phyloP scores from a whole-genome alignment of 768 basidiomycete genomes.

The Lentinula boryana region DNA sequence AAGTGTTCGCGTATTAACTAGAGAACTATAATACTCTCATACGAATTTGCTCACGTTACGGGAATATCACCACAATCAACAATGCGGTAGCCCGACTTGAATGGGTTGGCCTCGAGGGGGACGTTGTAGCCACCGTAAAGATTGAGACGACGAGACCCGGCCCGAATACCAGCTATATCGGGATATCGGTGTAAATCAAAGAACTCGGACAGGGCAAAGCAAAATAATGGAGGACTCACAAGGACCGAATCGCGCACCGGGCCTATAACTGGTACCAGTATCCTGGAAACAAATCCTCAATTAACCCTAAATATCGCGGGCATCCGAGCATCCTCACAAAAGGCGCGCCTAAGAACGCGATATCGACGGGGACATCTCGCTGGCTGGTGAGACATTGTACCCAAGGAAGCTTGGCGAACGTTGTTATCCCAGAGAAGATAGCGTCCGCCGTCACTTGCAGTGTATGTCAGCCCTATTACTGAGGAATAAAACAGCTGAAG shows the following conservation, averaged over 20 bases:
- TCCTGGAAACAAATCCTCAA: slow-evolving; percentile 31
- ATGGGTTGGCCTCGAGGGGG: slow-evolving; percentile 67
- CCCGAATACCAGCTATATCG: slow-evolving; percentile 59
- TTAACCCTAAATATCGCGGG: not conserved
- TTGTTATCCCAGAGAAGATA: slow-evolving; percentile 76
- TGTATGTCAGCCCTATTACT: not conserved
- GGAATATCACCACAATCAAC: slow-evolving; percentile 79
- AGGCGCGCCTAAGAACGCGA: slow-evolving; percentile 78
- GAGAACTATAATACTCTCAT: not conserved
- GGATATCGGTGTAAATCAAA: not conserved
- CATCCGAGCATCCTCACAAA: slow-evolving; percentile 41
- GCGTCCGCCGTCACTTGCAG: slow-evolving; percentile 63
- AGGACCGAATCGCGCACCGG: slow-evolving; percentile 83
- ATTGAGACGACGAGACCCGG: slow-evolving; percentile 70
- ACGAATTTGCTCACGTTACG: slow-evolving; percentile 39
- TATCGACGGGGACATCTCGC: slow-evolving; percentile 56
- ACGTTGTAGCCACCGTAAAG: slow-evolving; percentile 78
- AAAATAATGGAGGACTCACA: slow-evolving; percentile 13
- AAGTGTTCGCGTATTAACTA: not conserved
- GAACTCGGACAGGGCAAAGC: not conserved
- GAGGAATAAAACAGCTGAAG: not conserved
- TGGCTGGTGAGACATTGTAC: slow-evolving; percentile 69
- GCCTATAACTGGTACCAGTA: slow-evolving; percentile 71
- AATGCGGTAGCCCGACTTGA: slow-evolving; percentile 57
- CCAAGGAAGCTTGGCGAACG: slow-evolving; percentile 87